phyloP scores from a whole-genome alignment of 768 basidiomycete genomes.

The Hypholoma sublateritium region DNA sequence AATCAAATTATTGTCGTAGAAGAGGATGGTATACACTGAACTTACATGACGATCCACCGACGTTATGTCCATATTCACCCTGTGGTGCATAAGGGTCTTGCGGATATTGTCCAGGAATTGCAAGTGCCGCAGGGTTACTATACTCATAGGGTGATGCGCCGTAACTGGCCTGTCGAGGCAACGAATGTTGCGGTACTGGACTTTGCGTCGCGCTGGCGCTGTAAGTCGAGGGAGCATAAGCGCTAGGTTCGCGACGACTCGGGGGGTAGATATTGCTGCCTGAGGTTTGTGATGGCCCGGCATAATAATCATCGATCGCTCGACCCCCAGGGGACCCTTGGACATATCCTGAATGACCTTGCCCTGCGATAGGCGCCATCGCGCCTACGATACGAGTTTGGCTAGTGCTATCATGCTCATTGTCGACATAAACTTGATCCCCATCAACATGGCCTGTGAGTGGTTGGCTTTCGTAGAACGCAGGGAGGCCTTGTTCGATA shows the following conservation, averaged over 20 bases:
- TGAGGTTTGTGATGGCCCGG: constrained; percentile 20
- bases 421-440: constrained; percentile 57
- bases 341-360: constrained; percentile 58
- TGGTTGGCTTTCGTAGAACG: constrained; percentile 75
- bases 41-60: constrained; percentile 57
- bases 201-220: constrained; percentile 16
- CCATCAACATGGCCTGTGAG: constrained; percentile 60
- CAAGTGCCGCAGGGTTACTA: constrained; percentile 26
- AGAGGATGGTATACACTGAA: constrained; percentile 21
- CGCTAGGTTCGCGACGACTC: constrained; percentile 29
- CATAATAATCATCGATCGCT: constrained; percentile 76
- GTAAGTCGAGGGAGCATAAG: constrained; percentile 38
- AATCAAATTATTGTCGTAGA: background rate
- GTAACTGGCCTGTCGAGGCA: constrained; percentile 20
- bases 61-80: constrained; percentile 51
- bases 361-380: constrained; percentile 28
- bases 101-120: constrained; percentile 29
- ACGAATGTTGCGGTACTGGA: constrained; percentile 11
- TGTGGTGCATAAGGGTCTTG: constrained; percentile 31
- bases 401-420: constrained; percentile 32
- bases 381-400: constrained; percentile 25
- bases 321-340: constrained; percentile 64
- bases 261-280: constrained; percentile 40
- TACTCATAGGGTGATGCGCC: constrained; percentile 26
- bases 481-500: constrained; percentile 68